phyloP scores from a whole-genome alignment of 768 basidiomycete genomes.

The Pulveroboletus sp. region DNA sequence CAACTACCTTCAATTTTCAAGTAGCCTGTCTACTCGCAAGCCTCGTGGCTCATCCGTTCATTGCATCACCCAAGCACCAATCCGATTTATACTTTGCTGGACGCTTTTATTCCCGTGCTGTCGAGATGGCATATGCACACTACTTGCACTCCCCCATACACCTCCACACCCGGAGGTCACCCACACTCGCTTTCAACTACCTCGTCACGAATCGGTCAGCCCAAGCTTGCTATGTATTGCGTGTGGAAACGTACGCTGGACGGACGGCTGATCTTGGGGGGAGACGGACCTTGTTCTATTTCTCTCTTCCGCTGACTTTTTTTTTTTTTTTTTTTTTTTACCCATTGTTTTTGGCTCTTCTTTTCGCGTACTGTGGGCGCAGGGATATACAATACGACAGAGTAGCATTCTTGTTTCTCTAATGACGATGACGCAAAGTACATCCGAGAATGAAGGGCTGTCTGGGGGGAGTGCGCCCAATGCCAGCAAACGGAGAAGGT shows the following conservation, averaged over 20 bases:
- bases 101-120: constrained; percentile 17
- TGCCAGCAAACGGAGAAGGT: constrained; percentile 10
- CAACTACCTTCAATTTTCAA: constrained; percentile 16
- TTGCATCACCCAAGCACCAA: constrained; percentile 25
- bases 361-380: constrained; percentile 14
- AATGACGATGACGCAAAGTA: constrained; percentile 25
- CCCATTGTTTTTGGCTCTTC: too few species aligned
- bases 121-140: constrained; percentile 11
- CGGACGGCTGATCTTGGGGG: constrained; percentile 16
- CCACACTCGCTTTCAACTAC: constrained; percentile 23
- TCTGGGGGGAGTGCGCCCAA: constrained; percentile 15
- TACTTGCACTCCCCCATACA: constrained; percentile 1
- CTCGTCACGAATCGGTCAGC: constrained; percentile 4
- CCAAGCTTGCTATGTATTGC: constrained; percentile 21
- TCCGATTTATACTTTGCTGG: constrained; percentile 21
- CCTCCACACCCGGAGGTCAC: constrained; percentile 5
- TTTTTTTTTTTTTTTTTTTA: constrained; percentile 12
- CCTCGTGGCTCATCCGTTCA: constrained; percentile 22
- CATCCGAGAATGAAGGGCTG: constrained; percentile 12
- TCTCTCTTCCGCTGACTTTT: constrained; percentile 14
- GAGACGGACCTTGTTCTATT: constrained; percentile 20
- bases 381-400: constrained; percentile 31
- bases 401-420: constrained; percentile 18
- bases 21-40: constrained; percentile 18
- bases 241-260: constrained; percentile 28